Percentiles rank a stretch among this genome's conserved stretches.
These are phyloP conservation scores for Trichophyton rubrum DNA, from an alignment of 2,329 filamentous ascomycete genomes.

Conservation along the genomic window DNA sequence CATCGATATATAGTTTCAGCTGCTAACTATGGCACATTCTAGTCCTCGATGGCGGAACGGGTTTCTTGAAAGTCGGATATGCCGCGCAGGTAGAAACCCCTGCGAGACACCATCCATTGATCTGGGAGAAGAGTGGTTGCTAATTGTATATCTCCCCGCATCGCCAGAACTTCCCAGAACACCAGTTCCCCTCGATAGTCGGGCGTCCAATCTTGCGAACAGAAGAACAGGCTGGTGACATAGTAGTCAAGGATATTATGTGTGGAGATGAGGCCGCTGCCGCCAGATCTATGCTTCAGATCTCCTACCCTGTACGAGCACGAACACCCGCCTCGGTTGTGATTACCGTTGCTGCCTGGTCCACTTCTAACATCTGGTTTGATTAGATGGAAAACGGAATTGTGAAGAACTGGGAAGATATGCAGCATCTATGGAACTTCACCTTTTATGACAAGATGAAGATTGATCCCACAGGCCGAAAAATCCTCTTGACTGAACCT, in stretches of 20 bases:
- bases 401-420: conserved; percentile 98
- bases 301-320: conserved; percentile 70
- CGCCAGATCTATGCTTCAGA: conserved; percentile 92
- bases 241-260: conserved; percentile 94
- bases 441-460: conserved; percentile 97
- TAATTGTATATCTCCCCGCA: conserved; percentile 11
- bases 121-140: not conserved
- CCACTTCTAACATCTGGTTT: conserved; percentile 6
- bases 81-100: conserved; percentile 56
- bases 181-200: conserved; percentile 96
- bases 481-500: conserved; percentile 94
- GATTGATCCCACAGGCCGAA: conserved; percentile 77
- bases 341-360: not conserved
- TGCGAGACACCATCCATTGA: not conserved
- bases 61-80: conserved; percentile 99
- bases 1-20: conserved; percentile 7
- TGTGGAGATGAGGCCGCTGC: conserved; percentile 96
- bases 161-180: conserved; percentile 86
- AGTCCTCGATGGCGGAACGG: conserved; percentile 99
- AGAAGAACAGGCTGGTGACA: conserved; percentile 68
- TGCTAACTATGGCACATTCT: conserved; percentile 21
- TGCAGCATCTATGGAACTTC: conserved; percentile 99
- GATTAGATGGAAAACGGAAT: conserved; percentile 94
- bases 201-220: conserved; percentile 93
- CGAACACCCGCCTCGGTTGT: not conserved